Evolutionary conservation across 202 grass and related monocot species (phyloP).

Genomic region (Eragrostis tef): DNA sequence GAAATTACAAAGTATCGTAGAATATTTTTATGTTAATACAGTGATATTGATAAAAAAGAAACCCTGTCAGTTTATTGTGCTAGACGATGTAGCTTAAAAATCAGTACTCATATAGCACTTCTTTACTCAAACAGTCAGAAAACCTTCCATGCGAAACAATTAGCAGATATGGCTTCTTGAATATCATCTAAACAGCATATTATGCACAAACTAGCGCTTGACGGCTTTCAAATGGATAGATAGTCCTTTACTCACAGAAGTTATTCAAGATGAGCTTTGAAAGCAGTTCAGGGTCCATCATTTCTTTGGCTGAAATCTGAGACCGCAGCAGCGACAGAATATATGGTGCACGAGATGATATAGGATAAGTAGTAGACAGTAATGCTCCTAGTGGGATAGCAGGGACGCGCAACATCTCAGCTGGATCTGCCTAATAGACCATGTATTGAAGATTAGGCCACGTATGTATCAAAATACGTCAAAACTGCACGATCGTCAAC

Average conservation of each 20-base stretch:
- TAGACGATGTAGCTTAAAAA: slow-evolving; percentile 29
- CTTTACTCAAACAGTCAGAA: not conserved
- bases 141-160: not conserved
- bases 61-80: not conserved
- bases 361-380: slow-evolving; percentile 79
- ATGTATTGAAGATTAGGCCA: slow-evolving; percentile 45
- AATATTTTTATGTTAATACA: slow-evolving; percentile 14
- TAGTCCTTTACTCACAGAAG: slow-evolving; percentile 73
- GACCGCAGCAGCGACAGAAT: slow-evolving; percentile 79
- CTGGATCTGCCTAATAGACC: slow-evolving; percentile 84
- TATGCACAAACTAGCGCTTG: not conserved
- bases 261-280: slow-evolving; percentile 90
- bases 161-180: not conserved
- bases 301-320: slow-evolving; percentile 91
- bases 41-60: not conserved
- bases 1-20: not conserved
- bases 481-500: slow-evolving; percentile 24
- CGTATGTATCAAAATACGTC: slow-evolving; percentile 14
- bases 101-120: slow-evolving; percentile 5
- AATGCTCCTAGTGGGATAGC: slow-evolving; percentile 82
- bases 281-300: slow-evolving; percentile 96
- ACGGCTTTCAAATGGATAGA: slow-evolving; percentile 32
- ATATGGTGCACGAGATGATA: slow-evolving; percentile 76
- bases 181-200: slow-evolving; percentile 14
- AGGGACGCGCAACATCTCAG: slow-evolving; percentile 78